Percentiles rank a stretch among this genome's conserved stretches.
Evolutionary conservation across 169 alveolate genomes (phyloP).

Genomic region (Plasmodium billcollinsi): DNA sequence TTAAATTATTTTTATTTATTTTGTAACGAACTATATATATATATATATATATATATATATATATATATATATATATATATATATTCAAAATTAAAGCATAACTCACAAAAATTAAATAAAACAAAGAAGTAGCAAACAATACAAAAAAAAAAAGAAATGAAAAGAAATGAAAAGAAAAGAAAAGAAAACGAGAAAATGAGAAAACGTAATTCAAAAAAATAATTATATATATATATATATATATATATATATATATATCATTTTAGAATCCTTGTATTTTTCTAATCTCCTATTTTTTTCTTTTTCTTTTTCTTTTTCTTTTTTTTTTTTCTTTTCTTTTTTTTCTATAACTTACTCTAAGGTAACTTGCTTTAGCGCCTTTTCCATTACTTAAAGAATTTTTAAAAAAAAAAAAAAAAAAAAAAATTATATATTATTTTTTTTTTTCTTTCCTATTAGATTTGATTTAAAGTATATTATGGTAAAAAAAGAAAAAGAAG

Average conservation of each 20-base stretch:
- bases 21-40: background rate
- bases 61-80: constrained; percentile 2
- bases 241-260: background rate
- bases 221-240: constrained; percentile 4
- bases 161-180: no score
- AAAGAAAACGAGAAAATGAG: no score
- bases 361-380: constrained; percentile 62
- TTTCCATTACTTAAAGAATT: constrained; percentile 42
- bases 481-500: no score
- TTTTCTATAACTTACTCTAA: constrained; percentile 48
- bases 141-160: no score
- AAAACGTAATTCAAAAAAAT: background rate
- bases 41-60: constrained; percentile 1
- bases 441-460: no score
- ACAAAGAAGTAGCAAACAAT: no score
- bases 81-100: constrained; percentile 1
- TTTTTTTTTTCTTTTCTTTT: background rate
- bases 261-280: background rate
- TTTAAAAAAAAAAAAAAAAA: background rate
- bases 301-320: no score
- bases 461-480: no score
- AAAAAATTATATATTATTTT: no score
- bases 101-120: background rate
- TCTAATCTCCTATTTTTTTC: background rate
- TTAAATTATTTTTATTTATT: background rate